Conservation (phyloP, 768 basidiomycete species). For the Pluteus cervinus region DNA sequence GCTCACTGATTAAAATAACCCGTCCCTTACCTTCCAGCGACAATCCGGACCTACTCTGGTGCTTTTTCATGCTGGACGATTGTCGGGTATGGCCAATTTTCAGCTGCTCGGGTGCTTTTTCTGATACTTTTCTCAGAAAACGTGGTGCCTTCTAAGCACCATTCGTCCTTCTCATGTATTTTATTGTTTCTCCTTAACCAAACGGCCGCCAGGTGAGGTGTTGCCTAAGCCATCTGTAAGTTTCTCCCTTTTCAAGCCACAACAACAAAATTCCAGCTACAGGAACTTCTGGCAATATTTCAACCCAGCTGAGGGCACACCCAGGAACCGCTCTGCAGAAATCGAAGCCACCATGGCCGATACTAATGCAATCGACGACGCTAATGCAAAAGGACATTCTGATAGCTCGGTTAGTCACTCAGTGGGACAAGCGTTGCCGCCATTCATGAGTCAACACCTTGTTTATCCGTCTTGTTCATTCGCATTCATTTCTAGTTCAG, state of each 20-base stretch:
- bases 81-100: too few relatives aligned
- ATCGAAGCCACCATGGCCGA: conserved; percentile 55
- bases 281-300: conserved; percentile 69
- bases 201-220: too few relatives aligned
- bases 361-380: conserved; percentile 42
- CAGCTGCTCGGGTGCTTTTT: too few relatives aligned
- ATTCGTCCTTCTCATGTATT: too few relatives aligned
- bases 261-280: neutral
- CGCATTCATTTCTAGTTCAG: too few relatives aligned
- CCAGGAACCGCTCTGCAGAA: conserved; percentile 66
- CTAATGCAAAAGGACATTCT: conserved; percentile 59
- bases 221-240: conserved; percentile 52
- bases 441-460: conserved; percentile 44
- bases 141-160: conserved; percentile 57
- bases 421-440: conserved; percentile 65
- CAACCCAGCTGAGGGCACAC: conserved; percentile 63
- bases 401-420: conserved; percentile 48
- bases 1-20: too few relatives aligned
- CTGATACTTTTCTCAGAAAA: too few relatives aligned
- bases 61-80: too few relatives aligned
- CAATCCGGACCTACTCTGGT: too few relatives aligned
- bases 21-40: too few relatives aligned
- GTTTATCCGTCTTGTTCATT: too few relatives aligned
- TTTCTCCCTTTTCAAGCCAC: neutral
- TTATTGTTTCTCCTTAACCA: too few relatives aligned